Evolutionary conservation across 768 basidiomycete genomes (phyloP).

Genomic region (Cantharellus cinnabarinus): DNA sequence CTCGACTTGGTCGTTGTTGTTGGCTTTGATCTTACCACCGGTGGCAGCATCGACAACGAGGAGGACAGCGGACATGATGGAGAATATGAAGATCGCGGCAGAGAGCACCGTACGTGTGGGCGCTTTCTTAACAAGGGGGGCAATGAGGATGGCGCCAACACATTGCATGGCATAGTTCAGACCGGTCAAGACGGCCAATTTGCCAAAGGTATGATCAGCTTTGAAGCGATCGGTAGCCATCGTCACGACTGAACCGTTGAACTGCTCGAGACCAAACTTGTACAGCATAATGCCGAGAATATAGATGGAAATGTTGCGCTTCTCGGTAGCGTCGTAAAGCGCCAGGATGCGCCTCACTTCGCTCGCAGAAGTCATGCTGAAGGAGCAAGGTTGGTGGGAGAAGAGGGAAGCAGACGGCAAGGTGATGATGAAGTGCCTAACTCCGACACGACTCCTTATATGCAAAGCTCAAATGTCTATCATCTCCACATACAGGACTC

Average conservation of each 20-base stretch:
- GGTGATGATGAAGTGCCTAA: too few species aligned
- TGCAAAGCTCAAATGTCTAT: too few species aligned
- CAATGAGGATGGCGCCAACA: slow-evolving; percentile 11
- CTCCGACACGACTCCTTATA: too few species aligned
- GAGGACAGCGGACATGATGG: slow-evolving; percentile 10
- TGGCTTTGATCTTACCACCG: not conserved
- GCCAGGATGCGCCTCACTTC: too few species aligned
- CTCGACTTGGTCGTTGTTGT: not conserved
- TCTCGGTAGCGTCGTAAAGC: too few species aligned
- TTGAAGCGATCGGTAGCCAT: slow-evolving; percentile 11
- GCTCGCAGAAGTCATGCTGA: too few species aligned
- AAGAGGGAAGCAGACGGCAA: too few species aligned
- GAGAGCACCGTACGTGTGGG: slow-evolving; percentile 14
- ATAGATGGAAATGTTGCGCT: not conserved
- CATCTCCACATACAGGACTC: too few species aligned
- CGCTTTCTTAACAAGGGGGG: slow-evolving; percentile 13
- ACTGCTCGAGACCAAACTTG: not conserved
- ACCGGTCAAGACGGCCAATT: slow-evolving; percentile 12
- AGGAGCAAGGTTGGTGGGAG: too few species aligned
- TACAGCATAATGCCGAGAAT: not conserved
- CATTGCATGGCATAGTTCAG: slow-evolving; percentile 13
- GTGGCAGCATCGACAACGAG: slow-evolving; percentile 12
- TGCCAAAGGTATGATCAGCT: slow-evolving; percentile 10
- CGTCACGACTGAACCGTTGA: slow-evolving; percentile 8
- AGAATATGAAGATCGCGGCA: slow-evolving; percentile 12